Evolutionary conservation across 129 eudicot genomes (phyloP).

Genomic region (Helichrysum umbraculigerum): DNA sequence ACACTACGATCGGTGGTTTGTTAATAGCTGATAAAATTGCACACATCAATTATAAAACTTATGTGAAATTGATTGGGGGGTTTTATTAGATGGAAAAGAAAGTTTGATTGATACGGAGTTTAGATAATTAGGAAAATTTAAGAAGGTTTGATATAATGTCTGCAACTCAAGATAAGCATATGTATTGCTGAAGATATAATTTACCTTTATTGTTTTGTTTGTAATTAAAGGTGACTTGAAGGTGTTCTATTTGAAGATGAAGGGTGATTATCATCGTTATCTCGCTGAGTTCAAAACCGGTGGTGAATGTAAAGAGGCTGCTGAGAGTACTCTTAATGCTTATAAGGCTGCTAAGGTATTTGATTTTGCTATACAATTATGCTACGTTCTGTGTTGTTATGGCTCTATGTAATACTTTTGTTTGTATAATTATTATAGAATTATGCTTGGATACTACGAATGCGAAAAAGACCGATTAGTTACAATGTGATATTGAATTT

Average conservation of each 20-base stretch:
- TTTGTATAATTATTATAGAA: not conserved
- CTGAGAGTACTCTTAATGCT: constrained; percentile 79
- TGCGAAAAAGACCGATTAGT: not conserved
- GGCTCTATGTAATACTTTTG: not conserved
- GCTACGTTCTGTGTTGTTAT: not conserved
- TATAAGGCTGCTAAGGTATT: constrained; percentile 85
- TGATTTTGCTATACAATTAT: not conserved
- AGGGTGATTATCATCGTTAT: constrained; percentile 82
- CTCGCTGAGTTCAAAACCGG: constrained; percentile 77
- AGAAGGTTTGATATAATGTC: too few species aligned
- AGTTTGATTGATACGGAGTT: too few species aligned
- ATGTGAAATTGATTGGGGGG: too few species aligned
- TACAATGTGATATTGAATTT: not conserved
- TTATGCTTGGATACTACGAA: not conserved
- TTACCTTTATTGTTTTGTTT: too few species aligned
- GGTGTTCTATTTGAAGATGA: constrained; percentile 77
- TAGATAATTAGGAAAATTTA: too few species aligned
- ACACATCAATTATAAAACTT: too few species aligned
- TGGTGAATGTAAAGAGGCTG: constrained; percentile 70
- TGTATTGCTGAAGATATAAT: too few species aligned
- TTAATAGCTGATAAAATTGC: too few species aligned
- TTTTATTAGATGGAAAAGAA: too few species aligned
- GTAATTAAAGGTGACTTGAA: constrained; percentile 76
- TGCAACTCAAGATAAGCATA: too few species aligned
- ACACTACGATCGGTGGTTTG: too few species aligned